phyloP scores from a whole-genome alignment of 1,284 basidiomycete species.

The Grifola frondosa region DNA sequence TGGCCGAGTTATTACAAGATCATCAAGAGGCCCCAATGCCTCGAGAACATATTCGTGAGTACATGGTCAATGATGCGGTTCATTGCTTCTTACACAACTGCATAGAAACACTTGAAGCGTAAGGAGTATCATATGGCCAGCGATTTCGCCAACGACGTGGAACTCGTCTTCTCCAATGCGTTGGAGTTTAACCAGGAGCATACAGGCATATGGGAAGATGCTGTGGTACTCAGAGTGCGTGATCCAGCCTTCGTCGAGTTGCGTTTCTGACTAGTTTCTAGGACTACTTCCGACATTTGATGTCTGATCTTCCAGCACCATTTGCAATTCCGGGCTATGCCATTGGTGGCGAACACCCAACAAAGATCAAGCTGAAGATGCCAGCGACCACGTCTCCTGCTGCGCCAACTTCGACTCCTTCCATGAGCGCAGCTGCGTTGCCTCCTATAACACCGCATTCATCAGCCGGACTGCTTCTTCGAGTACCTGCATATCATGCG shows the following conservation, averaged over 20 bases:
- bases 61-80: neutral
- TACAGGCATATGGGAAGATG: slow-evolving; percentile 76
- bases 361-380: slow-evolving; percentile 70
- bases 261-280: slow-evolving; percentile 25
- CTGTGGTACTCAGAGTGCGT: slow-evolving; percentile 59
- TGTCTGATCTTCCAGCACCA: slow-evolving; percentile 72
- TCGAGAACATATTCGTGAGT: slow-evolving; percentile 79
- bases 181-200: slow-evolving; percentile 78
- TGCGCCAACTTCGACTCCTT: slow-evolving; percentile 22
- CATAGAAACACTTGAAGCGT: slow-evolving; percentile 71
- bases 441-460: slow-evolving; percentile 18
- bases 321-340: slow-evolving; percentile 59
- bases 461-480: slow-evolving; percentile 1
- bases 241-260: neutral
- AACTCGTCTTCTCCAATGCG: slow-evolving; percentile 91
- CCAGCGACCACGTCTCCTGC: slow-evolving; percentile 38
- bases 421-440: slow-evolving; percentile 12
- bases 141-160: slow-evolving; percentile 84
- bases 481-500: slow-evolving; percentile 9
- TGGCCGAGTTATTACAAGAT: slow-evolving; percentile 87
- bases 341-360: slow-evolving; percentile 40
- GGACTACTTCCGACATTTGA: slow-evolving; percentile 69
- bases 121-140: slow-evolving; percentile 67
- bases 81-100: slow-evolving; percentile 12
- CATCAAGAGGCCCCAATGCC: slow-evolving; percentile 81